Evolutionary conservation across 257 asterid genomes (phyloP), one percentile per base, ranked within the genome.

Genomic region (Ligustrum vulgare): DNA sequence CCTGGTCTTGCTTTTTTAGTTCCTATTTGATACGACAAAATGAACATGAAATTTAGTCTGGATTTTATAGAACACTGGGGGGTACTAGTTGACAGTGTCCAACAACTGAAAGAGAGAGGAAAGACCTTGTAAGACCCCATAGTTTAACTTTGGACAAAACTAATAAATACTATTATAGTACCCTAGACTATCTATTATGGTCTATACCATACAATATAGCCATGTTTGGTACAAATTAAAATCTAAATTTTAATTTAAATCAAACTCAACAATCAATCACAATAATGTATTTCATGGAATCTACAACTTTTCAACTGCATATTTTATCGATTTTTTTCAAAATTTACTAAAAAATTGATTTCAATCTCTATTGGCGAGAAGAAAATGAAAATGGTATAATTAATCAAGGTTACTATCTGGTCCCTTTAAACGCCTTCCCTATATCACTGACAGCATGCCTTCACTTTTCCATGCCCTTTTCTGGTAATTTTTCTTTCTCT

Each of bases 141-240:
- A 87, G 67, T 73, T 81, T 72, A 77, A 81, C 84, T 79, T 81
- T 77, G 80, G 81, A 63, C 78, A 83, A 86, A 79, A 51, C 86
- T 75, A 65, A 82, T 85, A 74, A 82, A 81, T 85, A 83, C 81
- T 76, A 67, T 22, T 71, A 9, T 9, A 60, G 67, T 10, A 25
- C 67, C 16, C 33, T 9, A 31, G 66, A 75, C 58, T 69, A 31
- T 8, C 1, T 47, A 8, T 4, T 23, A n/a, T 8, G 20, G 66
- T 22, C 11, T 23, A 58, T 58, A 58, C 2, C 23, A 18, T 4
- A 8, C 33, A 60, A 4, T 60, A 23, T 25, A 60, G 23, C n/a
- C n/a, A n/a, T n/a, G n/a, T n/a, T n/a, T n/a, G n/a, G n/a, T n/a
- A n/a, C 1, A 28, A 28, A 28, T 28, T 28, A 28, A 28, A 28